Conservation (phyloP, 331 rosid genomes). For the Arachis monticola region DNA sequence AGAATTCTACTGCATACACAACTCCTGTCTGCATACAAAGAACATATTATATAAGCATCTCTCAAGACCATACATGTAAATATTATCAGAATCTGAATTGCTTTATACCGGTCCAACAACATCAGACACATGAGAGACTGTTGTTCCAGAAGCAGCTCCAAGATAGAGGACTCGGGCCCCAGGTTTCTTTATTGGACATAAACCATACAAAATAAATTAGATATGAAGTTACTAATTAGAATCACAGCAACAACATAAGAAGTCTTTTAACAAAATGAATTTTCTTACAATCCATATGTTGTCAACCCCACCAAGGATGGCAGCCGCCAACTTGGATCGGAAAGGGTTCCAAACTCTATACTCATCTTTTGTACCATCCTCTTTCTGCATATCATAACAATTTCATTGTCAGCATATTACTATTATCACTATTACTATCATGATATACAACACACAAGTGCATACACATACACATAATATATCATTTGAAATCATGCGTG, state of each 20-base stretch:
- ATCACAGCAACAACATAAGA: not conserved
- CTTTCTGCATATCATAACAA: slow-evolving; percentile 50
- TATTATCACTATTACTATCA: not conserved
- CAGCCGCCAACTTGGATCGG: slow-evolving; percentile 90
- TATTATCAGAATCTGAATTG: not conserved
- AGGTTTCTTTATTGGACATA: slow-evolving; percentile 63
- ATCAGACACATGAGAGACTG: slow-evolving; percentile 92
- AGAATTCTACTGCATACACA: slow-evolving; percentile 96
- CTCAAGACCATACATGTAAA: no score
- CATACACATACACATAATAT: no score
- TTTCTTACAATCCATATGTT: slow-evolving; percentile 80
- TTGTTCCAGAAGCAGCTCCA: slow-evolving; percentile 96
- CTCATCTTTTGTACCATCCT: slow-evolving; percentile 78
- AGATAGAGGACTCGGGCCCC: slow-evolving; percentile 85
- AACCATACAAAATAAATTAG: not conserved
- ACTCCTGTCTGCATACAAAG: slow-evolving; percentile 61
- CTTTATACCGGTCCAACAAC: slow-evolving; percentile 82
- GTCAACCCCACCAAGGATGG: slow-evolving; percentile 93
- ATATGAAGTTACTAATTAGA: not conserved
- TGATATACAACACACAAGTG: no score
- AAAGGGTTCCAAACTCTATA: slow-evolving; percentile 94
- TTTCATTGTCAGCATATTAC: not conserved
- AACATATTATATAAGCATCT: not conserved
- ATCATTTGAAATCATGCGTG: no score
- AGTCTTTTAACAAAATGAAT: not conserved